phyloP scores from a whole-genome alignment of 441 rosid species.

The Erysimum cheiri region DNA sequence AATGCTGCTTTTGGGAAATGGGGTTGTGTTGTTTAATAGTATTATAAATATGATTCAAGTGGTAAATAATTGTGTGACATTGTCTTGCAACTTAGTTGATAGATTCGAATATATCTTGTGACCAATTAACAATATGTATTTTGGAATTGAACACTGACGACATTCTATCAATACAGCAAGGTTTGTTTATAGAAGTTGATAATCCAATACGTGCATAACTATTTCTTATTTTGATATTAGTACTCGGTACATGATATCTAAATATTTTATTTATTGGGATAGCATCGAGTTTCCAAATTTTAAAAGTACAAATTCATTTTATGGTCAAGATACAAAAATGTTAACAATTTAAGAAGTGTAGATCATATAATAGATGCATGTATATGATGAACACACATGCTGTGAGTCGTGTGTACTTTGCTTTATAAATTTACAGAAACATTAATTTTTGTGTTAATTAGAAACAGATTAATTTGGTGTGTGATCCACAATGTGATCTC shows the following conservation, averaged over 20 bases:
- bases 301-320: neutral
- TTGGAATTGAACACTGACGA: conserved; percentile 18
- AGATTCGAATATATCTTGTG: conserved; percentile 33
- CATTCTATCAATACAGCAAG: conserved; percentile 12
- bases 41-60: conserved; percentile 24
- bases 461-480: neutral
- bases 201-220: neutral
- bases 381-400: neutral
- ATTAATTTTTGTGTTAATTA: neutral
- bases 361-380: conserved; percentile 7
- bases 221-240: neutral
- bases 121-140: conserved; percentile 29
- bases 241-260: neutral
- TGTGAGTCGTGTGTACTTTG: neutral
- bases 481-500: conserved; percentile 17
- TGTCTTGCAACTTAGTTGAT: conserved; percentile 36
- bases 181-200: neutral
- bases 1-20: conserved; percentile 16
- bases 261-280: too few relatives aligned
- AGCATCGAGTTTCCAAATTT: neutral
- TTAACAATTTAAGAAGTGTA: neutral
- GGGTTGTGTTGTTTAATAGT: conserved; percentile 29
- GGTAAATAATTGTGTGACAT: conserved; percentile 42
- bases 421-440: neutral
- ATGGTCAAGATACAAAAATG: neutral